Conservation (phyloP, 805 yeast genomes). For the Grigorovia transvaalensis region DNA sequence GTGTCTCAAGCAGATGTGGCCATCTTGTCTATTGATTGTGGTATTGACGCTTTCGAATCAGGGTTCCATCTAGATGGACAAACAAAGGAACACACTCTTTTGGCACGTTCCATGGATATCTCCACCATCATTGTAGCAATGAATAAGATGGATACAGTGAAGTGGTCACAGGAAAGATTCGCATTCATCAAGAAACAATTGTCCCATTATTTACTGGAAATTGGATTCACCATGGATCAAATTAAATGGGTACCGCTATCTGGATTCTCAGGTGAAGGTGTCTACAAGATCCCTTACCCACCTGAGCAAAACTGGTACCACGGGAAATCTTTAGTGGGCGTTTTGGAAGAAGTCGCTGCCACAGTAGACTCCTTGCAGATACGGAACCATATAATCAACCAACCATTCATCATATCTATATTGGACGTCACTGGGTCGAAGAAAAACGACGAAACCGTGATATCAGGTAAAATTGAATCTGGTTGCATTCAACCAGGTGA, state of each 20-base stretch:
- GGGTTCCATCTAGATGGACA: conserved; percentile 98
- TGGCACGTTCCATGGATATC: conserved; percentile 96
- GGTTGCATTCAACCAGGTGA: conserved; percentile 70
- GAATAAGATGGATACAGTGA: conserved; percentile 79
- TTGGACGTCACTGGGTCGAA: conserved; percentile 49
- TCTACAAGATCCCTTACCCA: conserved; percentile 60
- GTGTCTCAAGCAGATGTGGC: conserved; percentile 99
- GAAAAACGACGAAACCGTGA: conserved; percentile 35
- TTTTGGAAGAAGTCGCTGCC: conserved; percentile 45
- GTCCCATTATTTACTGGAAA: conserved; percentile 60
- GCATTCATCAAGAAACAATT: conserved; percentile 83
- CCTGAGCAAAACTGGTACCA: conserved; percentile 68
- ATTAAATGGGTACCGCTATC: conserved; percentile 90
- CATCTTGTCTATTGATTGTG: conserved; percentile 87
- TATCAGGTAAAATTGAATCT: conserved; percentile 55
- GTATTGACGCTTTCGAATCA: conserved; percentile 97
- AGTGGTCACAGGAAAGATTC: conserved; percentile 88
- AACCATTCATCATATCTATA: conserved; percentile 47
- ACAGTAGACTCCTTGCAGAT: conserved; percentile 9
- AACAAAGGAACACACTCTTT: conserved; percentile 90
- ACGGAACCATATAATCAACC: conserved; percentile 21
- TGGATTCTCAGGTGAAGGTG: conserved; percentile 93
- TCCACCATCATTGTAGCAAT: conserved; percentile 82
- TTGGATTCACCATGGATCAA: conserved; percentile 78
- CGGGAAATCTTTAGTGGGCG: conserved; percentile 82